A percentile compares a stretch with the other conserved stretches of the same genome.
phyloP scores from a whole-genome alignment of 2,329 filamentous ascomycete genomes.

The Pseudocercospora musae region DNA sequence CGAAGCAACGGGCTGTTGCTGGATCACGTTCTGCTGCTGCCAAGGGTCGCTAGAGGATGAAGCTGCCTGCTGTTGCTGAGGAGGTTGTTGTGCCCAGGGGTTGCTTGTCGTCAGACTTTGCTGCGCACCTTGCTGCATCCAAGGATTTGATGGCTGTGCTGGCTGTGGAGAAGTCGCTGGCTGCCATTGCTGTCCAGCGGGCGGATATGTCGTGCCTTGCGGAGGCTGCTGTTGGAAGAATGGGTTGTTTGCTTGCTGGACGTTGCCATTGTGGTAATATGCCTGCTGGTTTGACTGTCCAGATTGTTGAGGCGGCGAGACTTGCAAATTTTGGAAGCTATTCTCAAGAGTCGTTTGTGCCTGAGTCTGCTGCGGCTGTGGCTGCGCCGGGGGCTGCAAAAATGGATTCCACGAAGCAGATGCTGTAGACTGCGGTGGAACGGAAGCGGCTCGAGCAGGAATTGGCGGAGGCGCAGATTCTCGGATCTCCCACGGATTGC shows the following conservation, averaged over 20 bases:
- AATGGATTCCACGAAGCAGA: slow-evolving; percentile 67
- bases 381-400: slow-evolving; percentile 41
- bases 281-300: slow-evolving; percentile 17
- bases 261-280: slow-evolving; percentile 25
- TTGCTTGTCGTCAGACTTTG: slow-evolving; percentile 43
- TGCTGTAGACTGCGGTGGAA: slow-evolving; percentile 28
- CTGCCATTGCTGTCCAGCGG: slow-evolving; percentile 25
- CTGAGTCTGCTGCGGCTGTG: slow-evolving; percentile 20
- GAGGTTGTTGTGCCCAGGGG: slow-evolving; percentile 37
- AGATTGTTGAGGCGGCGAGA: slow-evolving; percentile 42
- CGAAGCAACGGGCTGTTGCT: slow-evolving; percentile 27
- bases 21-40: slow-evolving; percentile 35
- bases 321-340: slow-evolving; percentile 67
- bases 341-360: slow-evolving; percentile 26
- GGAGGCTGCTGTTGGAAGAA: slow-evolving; percentile 30
- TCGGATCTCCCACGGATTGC: slow-evolving; percentile 47
- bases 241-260: slow-evolving; percentile 28
- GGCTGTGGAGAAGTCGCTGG: slow-evolving; percentile 39
- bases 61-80: slow-evolving; percentile 16
- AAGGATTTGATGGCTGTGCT: slow-evolving; percentile 49
- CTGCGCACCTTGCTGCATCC: slow-evolving; percentile 35
- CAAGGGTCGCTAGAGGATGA: slow-evolving; percentile 23
- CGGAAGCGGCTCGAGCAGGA: slow-evolving; percentile 32
- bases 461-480: slow-evolving; percentile 34
- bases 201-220: slow-evolving; percentile 13